A percentile compares a stretch with the other conserved stretches of the same genome.
These are phyloP conservation scores for Rhododendron simsii DNA, from an alignment of 148 eudicot species.

Conservation along the genomic window DNA sequence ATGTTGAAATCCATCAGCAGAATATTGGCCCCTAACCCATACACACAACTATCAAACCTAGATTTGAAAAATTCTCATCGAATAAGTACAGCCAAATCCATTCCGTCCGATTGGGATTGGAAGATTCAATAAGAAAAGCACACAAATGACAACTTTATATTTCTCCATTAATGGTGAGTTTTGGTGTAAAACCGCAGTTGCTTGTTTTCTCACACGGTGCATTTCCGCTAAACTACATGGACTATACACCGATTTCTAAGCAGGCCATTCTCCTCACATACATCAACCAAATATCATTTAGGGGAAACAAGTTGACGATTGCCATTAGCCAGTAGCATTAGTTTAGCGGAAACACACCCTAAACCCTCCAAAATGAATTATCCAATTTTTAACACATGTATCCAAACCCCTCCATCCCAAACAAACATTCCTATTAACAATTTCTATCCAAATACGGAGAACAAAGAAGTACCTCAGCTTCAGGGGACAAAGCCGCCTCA, in stretches of 20 bases:
- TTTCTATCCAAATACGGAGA: neutral
- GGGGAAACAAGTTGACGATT: no score
- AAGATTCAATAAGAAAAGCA: neutral
- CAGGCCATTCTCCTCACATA: no score
- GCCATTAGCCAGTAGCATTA: no score
- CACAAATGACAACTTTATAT: neutral
- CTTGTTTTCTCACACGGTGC: neutral
- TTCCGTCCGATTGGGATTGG: neutral
- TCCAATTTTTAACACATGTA: neutral
- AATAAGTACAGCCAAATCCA: neutral
- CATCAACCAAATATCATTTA: no score
- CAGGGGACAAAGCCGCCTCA: slow-evolving; percentile 79
- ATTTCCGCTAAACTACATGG: no score
- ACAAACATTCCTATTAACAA: neutral
- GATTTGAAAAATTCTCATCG: neutral
- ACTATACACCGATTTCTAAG: no score
- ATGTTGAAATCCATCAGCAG: neutral
- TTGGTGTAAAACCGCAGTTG: neutral
- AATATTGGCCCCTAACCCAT: no score
- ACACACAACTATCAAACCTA: neutral
- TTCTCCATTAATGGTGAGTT: neutral
- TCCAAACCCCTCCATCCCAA: neutral
- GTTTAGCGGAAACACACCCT: neutral
- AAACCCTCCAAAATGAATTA: neutral
- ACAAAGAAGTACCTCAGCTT: slow-evolving; percentile 52